Percentiles rank a stretch among this genome's conserved stretches.
phyloP scores from a whole-genome alignment of 306 rosid genomes.

The Sesbania bispinosa region DNA sequence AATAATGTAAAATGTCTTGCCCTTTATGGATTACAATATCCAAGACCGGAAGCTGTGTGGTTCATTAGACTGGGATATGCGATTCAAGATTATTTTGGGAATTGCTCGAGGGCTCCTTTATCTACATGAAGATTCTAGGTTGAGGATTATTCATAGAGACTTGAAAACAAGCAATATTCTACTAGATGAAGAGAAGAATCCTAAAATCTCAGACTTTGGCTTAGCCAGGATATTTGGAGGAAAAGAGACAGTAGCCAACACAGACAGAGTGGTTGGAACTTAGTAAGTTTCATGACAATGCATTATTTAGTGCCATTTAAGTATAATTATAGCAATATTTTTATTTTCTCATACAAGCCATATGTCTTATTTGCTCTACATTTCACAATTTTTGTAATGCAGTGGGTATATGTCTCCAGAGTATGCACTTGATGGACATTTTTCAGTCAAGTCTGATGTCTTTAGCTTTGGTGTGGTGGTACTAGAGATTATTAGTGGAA shows the following conservation, averaged over 20 bases:
- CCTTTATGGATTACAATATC: conserved; percentile 21
- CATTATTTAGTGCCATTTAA: background rate
- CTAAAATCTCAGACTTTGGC: conserved; percentile 80
- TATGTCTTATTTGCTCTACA: background rate
- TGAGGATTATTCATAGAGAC: conserved; percentile 74
- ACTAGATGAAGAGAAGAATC: conserved; percentile 68
- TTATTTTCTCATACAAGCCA: background rate
- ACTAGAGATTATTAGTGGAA: conserved; percentile 64
- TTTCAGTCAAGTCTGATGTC: conserved; percentile 65
- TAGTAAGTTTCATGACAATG: conserved; percentile 47
- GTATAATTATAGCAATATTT: background rate
- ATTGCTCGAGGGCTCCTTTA: conserved; percentile 81
- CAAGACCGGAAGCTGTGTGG: conserved; percentile 52
- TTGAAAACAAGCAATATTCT: conserved; percentile 71
- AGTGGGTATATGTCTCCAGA: conserved; percentile 83
- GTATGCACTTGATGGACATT: conserved; percentile 66
- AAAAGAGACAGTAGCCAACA: conserved; percentile 53
- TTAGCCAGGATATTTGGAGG: conserved; percentile 71
- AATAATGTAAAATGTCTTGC: too few species aligned
- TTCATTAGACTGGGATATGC: conserved; percentile 57
- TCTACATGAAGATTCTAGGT: conserved; percentile 73
- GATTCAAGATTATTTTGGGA: conserved; percentile 66
- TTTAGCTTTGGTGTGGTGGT: conserved; percentile 72
- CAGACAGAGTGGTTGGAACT: conserved; percentile 81
- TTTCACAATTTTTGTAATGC: conserved; percentile 7